Evolutionary conservation across 2,329 filamentous ascomycete genomes (phyloP), one percentile per base, ranked within the genome.

Genomic region (Xylaria sp.): DNA sequence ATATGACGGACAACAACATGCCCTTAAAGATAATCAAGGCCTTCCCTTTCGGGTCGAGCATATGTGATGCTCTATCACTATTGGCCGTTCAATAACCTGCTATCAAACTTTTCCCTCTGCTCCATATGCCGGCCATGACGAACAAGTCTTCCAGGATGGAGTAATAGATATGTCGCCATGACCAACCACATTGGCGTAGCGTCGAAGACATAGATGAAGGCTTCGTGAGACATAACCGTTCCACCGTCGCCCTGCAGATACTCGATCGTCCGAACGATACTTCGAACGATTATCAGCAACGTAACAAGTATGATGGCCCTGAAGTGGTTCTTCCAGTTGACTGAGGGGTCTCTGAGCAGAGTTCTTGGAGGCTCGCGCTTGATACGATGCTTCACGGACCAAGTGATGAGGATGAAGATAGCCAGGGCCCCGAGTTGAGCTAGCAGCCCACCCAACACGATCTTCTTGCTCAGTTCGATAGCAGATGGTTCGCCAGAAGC

Each of bases 361-460:
- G 51, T 3, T 1, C n/a, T 59, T 20, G 56, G 46, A 18, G 63
- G 63, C 41, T 54, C 37, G 74, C 28, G 2, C 73, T 74, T 51
- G 51, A 63, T 57, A n/a, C 73, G 69, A 7, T 65, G 69, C 66
- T 87, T 82, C 73, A 85, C 85, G 0, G 83, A 69, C 5, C 80
- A 70, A 13, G 0, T 83, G 0, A 82, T 79, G 1, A 83, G 51
- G 23, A 87, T 76, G 73, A 89, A 89, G 46, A 87, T 78, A 13
- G 78, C 78, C 65, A 89, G 86, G 61, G 85, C 81, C 9, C 84
- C 50, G 8, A 89, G 78, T 70, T 89, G 87, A 5, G 87, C 74
- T 10, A 84, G 75, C 2, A 89, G 75, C 6, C 86, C 87, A 2
- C 72, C 82, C 13, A 88, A 74, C 8, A 88, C 82, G 51, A 88